Evolutionary conservation across 139 green algal species (phyloP), one percentile per base, ranked within the genome.

Genomic region (Spirogloea muscicola): DNA sequence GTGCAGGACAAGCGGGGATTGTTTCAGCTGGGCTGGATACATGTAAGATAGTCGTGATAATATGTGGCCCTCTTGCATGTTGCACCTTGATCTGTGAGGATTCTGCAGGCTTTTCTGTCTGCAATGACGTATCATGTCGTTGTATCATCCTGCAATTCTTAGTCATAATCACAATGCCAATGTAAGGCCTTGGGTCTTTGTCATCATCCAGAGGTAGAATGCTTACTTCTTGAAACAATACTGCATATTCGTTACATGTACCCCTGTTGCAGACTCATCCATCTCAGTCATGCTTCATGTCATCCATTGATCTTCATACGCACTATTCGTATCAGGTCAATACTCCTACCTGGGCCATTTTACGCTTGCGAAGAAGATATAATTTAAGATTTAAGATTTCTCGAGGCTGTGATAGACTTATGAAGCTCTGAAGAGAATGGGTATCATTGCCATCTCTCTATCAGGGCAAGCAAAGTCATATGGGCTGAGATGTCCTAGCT

Each of bases 271-370:
- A 98, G 85, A 98, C 93, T 1, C 93, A 98, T 84, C 93, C 93
- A 33, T 91, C 91, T 25, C 91, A 95, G 83, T 90, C 91, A 16
- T 98, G 93, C 86, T 98, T 98, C 85, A 85, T 98, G 59, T 96
- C 90, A 0, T 93, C 86, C 3, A 85, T 98, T 13, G 93, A 98
- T 69, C 81, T 98, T 1, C 93, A 98, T 87, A 98, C 93, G 0
- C 79, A 84, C 63, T 82, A 76, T 58, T 83, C 72, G 31, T 84
- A 84, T 49, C 74, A 82, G 65, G 67, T 82, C 3, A 37, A 13
- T 9, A 25, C n/a, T n/a, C 16, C 51, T 9, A 38, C 9, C 9
- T 25, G 34, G 31, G 13, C 9, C 9, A 16, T 36, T n/a, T n/a
- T n/a, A n/a, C n/a, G n/a, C n/a, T n/a, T n/a, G n/a, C n/a, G n/a